Percentiles rank a stretch among this genome's conserved stretches.
phyloP scores from a whole-genome alignment of 192 early-diverging fungal species.

The Thoreauomyces humboldtii region DNA sequence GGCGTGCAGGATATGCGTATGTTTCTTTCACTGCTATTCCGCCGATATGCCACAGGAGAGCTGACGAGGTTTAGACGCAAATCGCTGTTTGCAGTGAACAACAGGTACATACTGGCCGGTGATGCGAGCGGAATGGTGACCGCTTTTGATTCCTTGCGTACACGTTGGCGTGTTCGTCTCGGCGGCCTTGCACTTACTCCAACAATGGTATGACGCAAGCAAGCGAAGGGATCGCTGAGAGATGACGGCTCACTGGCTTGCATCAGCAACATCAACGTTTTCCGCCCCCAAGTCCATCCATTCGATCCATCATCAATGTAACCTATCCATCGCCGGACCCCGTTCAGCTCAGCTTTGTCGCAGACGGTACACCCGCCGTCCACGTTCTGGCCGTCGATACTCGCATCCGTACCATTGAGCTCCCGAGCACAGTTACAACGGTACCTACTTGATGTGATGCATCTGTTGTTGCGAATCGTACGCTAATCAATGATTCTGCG shows the following conservation, averaged over 20 bases:
- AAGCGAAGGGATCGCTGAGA: neutral
- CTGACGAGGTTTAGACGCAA: neutral
- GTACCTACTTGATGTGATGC: neutral
- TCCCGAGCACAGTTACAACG: conserved; percentile 1
- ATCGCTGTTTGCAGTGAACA: neutral
- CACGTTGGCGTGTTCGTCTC: neutral
- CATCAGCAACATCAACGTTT: neutral
- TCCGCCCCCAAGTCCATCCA: neutral
- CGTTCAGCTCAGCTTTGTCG: neutral
- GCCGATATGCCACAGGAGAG: too few species aligned
- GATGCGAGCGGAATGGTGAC: conserved; percentile 4
- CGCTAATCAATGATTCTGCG: neutral
- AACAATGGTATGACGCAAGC: neutral
- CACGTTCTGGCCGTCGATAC: neutral
- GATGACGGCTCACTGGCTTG: neutral
- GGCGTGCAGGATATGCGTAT: neutral
- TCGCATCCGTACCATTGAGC: neutral
- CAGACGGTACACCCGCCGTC: conserved; percentile 1
- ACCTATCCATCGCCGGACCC: neutral
- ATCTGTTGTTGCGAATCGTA: neutral
- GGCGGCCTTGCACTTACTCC: neutral
- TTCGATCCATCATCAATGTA: neutral
- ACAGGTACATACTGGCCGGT: conserved; percentile 3
- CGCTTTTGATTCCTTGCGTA: conserved; percentile 10
- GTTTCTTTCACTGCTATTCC: too few species aligned